Base-by-base conservation (phyloP, 345 rosid species). In the Bruguiera gymnorhiza region DNA sequence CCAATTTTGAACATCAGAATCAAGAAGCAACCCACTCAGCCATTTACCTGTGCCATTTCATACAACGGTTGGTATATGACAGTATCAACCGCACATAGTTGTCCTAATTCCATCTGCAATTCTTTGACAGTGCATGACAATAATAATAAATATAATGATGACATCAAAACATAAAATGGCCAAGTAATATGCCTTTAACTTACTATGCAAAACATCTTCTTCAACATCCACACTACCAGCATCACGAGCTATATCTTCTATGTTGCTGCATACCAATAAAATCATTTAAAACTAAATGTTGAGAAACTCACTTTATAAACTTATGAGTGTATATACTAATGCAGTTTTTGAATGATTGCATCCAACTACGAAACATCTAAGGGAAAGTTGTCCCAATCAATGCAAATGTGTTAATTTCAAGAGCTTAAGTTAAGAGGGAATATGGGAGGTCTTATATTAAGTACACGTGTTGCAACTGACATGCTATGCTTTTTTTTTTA, bases 211-310 rank as follows among this genome's bases (percentile, higher is more conserved):
- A 75, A 70, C 78, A 72, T 89, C 97, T 86, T 92, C 97, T 72
- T 92, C 97, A 56, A 91, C 66, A 73, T 92, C 88, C 79, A 89
- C 73, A 56, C 99, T 94, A 56, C 99, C 97, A 75, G 96, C 90
- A 50, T 94, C 97, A 75, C 99, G 96, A 72, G 96, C 83, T 75
- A 92, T 83, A 78, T 94, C 99, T 84, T 94, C 99, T 74, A 92
- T 84, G 77, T 94, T 94, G 80, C 99, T 94, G 92, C 54, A 70
- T 57, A 55, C 34, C 27, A 30, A 48, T 4, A 24, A 58, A 39
- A 50, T 29, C 26, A 18, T 58, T 72, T 57, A 66, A 60, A 64
- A 56, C 34, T 19, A 55, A 31, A 62, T 46, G 53, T 61, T 56
- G 37, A 50, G 51, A 70, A 79, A 55, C 36, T 3, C 37, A 4